Conservation (phyloP, 148 eudicot genomes). For the Camellia japonica region DNA sequence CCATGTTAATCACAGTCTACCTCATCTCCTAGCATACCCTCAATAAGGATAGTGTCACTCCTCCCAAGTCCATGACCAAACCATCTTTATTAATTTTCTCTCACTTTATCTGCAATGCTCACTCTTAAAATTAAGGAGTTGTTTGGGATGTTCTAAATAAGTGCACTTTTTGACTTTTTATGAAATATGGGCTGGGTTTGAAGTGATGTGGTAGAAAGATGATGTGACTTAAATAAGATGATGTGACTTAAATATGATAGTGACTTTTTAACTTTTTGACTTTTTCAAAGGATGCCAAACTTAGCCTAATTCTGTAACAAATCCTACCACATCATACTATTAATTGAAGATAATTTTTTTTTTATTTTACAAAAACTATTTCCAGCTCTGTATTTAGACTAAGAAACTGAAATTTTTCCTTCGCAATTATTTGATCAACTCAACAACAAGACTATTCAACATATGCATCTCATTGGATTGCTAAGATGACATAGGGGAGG, state of each 20-base stretch:
- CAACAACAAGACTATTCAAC: background rate
- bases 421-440: background rate
- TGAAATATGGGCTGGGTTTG: no score
- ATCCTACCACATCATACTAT: background rate
- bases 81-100: background rate
- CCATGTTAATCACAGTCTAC: background rate
- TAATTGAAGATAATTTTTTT: background rate
- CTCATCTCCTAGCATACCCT: background rate
- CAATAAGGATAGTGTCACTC: background rate
- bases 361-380: background rate
- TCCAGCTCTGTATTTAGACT: background rate
- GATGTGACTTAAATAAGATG: no score
- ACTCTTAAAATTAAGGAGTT: background rate
- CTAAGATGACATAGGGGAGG: background rate
- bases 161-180: no score
- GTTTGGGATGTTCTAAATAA: no score
- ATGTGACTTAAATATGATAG: no score
- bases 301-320: background rate
- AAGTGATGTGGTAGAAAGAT: no score
- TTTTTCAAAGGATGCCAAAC: no score
- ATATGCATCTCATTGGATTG: no score
- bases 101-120: background rate
- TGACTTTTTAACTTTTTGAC: no score
- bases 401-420: background rate
- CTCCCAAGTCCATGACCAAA: background rate